These are phyloP conservation scores for Hypsizygus marmoreus DNA, from an alignment of 768 basidiomycete species.

Conservation along the genomic window DNA sequence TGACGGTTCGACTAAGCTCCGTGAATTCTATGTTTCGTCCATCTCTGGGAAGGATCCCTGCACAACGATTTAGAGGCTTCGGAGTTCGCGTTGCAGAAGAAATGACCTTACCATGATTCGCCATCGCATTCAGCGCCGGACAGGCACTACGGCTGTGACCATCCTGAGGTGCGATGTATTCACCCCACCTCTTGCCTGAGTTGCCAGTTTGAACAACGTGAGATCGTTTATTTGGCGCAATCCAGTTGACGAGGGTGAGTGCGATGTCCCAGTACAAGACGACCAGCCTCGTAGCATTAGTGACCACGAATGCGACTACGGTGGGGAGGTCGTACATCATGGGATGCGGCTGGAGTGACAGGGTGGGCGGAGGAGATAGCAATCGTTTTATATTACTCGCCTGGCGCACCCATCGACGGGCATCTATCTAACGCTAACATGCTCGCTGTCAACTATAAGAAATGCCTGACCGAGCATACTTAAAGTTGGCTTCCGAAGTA, in stretches of 20 bases:
- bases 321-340: background rate
- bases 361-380: background rate
- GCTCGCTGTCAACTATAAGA: too few species aligned
- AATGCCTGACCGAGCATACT: too few species aligned
- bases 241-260: slow-evolving; percentile 48
- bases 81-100: background rate
- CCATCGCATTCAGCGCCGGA: slow-evolving; percentile 76
- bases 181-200: slow-evolving; percentile 68
- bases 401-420: too few species aligned
- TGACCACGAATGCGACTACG: background rate
- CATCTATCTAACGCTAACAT: too few species aligned
- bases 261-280: slow-evolving; percentile 52
- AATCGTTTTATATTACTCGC: too few species aligned
- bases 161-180: slow-evolving; percentile 54
- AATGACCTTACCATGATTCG: slow-evolving; percentile 67
- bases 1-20: slow-evolving; percentile 42
- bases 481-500: too few species aligned
- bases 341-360: background rate
- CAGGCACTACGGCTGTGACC: slow-evolving; percentile 72
- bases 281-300: slow-evolving; percentile 7
- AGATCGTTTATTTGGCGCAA: slow-evolving; percentile 45
- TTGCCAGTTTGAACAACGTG: slow-evolving; percentile 54
- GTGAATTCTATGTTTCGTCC: slow-evolving; percentile 68
- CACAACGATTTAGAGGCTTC: background rate
- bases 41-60: slow-evolving; percentile 61